Base-by-base conservation (phyloP, 306 rosid species). In the Hippophae gyantsensis region DNA sequence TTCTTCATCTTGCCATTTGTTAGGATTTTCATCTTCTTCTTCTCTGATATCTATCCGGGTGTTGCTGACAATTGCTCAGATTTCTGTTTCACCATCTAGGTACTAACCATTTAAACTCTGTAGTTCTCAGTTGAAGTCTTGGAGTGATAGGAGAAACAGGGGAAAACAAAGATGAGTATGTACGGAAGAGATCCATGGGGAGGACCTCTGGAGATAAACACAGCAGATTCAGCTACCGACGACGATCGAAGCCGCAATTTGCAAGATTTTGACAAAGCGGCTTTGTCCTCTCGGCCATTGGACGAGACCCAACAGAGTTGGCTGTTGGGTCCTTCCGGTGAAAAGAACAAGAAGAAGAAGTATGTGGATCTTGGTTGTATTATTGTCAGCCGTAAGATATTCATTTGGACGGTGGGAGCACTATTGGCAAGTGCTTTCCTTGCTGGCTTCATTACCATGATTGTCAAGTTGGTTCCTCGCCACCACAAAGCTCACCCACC, bases 111-210 rank as follows among this genome's bases (percentile, higher is more conserved):
- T 32, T 32, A 32, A 32, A 4, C 38, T 32, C 38, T 32, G 3
- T 32, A 32, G 38, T 32, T 32, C 5, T 32, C 38, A 2, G 38
- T 32, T 2, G 38, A 32, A 32, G 5, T 32, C 38, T 32, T 32
- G 38, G 5, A 32, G 38, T 32, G 38, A 32, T 32, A 32, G 38
- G 38, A 32, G 38, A 32, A 38, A 50, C 27, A n/a, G 27, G 5
- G 13, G 53, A 6, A 9, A 26, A n/a, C 13, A 6, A 7, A 11
- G 9, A 48, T 40, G 58, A 82, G 77, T 11, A 86, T 92, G 96
- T 88, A 85, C 82, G 96, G 95, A 0, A 77, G 99, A 72, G 97
- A 93, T 78, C 97, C 99, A 0, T 93, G 99, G 99, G 99, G 99
- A 3, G 97, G 97, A 0, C 97, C 99, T 6, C 58, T 93, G 58